These are phyloP conservation scores for Hypoxylon sp. DNA, from an alignment of 2,329 filamentous ascomycete species.

Conservation along the genomic window DNA sequence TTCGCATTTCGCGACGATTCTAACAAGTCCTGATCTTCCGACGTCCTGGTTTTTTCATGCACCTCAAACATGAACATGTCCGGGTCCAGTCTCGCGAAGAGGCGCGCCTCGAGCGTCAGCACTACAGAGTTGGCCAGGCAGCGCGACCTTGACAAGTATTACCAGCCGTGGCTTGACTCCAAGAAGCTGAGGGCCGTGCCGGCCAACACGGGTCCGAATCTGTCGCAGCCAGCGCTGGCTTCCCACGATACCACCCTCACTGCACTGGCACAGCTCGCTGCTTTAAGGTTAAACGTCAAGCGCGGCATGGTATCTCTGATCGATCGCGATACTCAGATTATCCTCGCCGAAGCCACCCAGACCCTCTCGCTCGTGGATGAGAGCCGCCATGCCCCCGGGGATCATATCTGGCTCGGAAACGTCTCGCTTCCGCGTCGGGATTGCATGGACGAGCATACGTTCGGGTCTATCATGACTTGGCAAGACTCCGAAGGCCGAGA, in stretches of 20 bases:
- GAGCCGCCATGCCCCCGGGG: slow-evolving; percentile 35
- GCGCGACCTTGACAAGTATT: slow-evolving; percentile 37
- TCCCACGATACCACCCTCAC: slow-evolving; percentile 52
- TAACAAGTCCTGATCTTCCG: not conserved
- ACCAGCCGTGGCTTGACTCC: slow-evolving; percentile 40
- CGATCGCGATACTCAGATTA: slow-evolving; percentile 55
- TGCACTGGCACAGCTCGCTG: slow-evolving; percentile 59
- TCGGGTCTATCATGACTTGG: slow-evolving; percentile 24
- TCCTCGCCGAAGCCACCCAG: slow-evolving; percentile 60
- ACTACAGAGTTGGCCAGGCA: slow-evolving; percentile 34
- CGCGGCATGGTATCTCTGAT: slow-evolving; percentile 60
- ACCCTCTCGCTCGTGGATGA: slow-evolving; percentile 51
- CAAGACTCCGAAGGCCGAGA: slow-evolving; percentile 25
- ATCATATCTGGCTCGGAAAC: slow-evolving; percentile 41
- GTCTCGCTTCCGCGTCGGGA: slow-evolving; percentile 34
- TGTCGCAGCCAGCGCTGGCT: slow-evolving; percentile 34
- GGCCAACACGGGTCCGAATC: slow-evolving; percentile 14
- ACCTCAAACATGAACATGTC: slow-evolving; percentile 10
- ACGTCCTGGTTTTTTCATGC: not conserved
- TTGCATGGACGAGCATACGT: slow-evolving; percentile 34
- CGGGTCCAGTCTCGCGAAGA: slow-evolving; percentile 11
- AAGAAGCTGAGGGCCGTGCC: slow-evolving; percentile 31
- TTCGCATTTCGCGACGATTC: not conserved
- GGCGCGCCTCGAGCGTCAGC: slow-evolving; percentile 34
- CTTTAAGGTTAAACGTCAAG: slow-evolving; percentile 56